Evolutionary conservation across 2,329 filamentous ascomycete genomes (phyloP), one percentile per base, ranked within the genome.

Genomic region (Scytalidium sp.): DNA sequence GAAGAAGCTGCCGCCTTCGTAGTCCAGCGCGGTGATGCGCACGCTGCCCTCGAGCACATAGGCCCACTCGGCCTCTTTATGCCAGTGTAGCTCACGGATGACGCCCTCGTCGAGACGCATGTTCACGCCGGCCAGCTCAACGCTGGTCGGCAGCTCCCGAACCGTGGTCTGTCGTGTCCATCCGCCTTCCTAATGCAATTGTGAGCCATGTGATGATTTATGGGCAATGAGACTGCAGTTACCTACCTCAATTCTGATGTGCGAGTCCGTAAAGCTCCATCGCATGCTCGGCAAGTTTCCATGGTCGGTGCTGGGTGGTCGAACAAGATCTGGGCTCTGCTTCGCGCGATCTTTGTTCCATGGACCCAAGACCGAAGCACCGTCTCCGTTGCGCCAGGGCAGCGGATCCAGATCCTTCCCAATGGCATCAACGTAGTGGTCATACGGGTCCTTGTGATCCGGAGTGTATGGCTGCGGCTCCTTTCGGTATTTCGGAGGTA

Each of bases 51-150:
- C 80, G 1, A 90, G 77, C 2, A 90, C 83, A 54, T 87, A 90
- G 0, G 84, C 85, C 87, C 87, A 90, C 62, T 91, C 87, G 32
- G 85, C 86, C 64, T 89, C 84, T 59, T 87, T 88, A 72, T 91
- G 87, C 87, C 87, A 91, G 63, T 91, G 87, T 8, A 91, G 74
- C 65, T 91, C 87, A 22, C 87, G 84, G 58, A 88, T 88, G 25
- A 85, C 87, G 29, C 86, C 85, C 55, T 81, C 70, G 36, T 85
- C 86, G 2, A 91, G 79, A 10, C 87, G 80, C 87, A 91, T 91
- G 65, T 91, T 89, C 48, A 90, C 87, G 39, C 84, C 83, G 2
- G 87, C 87, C 41, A 91, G 76, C 63, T 90, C 84, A n/a, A 81
- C 75, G 57, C 82, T 86, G 7, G 78, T 78, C 25, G 79, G 75